Percentiles rank a stretch among this genome's conserved stretches.
Evolutionary conservation across 225 moss, liverwort and hornwort genomes (phyloP).

Genomic region (Climacium dendroides): DNA sequence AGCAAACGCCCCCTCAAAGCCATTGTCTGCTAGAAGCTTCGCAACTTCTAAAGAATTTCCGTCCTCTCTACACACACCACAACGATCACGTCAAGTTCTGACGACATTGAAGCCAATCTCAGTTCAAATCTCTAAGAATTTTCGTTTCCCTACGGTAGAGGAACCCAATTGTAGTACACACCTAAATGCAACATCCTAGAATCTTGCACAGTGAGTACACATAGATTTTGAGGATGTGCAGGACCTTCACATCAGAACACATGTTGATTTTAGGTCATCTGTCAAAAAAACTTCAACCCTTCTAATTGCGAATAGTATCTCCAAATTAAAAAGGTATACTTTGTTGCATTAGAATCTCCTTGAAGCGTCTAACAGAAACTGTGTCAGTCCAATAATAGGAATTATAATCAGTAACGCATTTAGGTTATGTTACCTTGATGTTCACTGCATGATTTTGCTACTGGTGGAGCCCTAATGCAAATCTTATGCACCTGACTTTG

Average conservation of each 20-base stretch:
- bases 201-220: background rate
- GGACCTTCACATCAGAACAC: background rate
- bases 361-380: background rate
- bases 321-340: background rate
- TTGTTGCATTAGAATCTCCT: background rate
- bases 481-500: background rate
- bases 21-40: constrained; percentile 2
- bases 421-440: background rate
- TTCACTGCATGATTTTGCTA: background rate
- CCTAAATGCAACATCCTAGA: background rate
- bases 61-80: constrained; percentile 33
- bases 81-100: background rate
- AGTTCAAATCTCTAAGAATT: background rate
- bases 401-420: background rate
- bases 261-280: background rate
- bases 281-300: background rate
- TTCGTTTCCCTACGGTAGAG: background rate
- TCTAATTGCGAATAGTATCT: background rate
- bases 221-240: background rate
- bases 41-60: constrained; percentile 10
- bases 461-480: background rate
- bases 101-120: background rate
- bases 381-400: background rate
- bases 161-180: background rate
- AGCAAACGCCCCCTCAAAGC: constrained; percentile 2